These are phyloP conservation scores for Lentinula lateritia DNA, from an alignment of 768 basidiomycete genomes.

Conservation along the genomic window DNA sequence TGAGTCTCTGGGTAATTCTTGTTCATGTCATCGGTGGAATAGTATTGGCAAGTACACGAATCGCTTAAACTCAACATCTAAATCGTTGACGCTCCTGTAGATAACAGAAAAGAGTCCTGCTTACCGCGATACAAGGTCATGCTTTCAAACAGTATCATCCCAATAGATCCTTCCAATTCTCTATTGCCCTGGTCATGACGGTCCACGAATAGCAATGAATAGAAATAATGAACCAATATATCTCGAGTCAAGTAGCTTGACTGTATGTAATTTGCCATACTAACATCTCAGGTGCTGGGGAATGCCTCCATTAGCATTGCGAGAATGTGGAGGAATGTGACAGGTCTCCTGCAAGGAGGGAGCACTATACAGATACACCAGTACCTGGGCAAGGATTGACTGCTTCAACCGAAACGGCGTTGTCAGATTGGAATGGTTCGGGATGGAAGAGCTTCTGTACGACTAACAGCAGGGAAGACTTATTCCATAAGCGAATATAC, in stretches of 20 bases:
- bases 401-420: too few relatives aligned
- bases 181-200: not conserved
- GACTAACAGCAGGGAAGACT: too few relatives aligned
- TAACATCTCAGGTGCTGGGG: too few relatives aligned
- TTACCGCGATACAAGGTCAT: not conserved
- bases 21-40: constrained; percentile 1
- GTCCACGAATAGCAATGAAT: not conserved
- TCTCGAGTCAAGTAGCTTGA: not conserved
- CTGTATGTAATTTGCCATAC: not conserved
- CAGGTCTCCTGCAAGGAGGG: too few relatives aligned
- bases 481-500: too few relatives aligned
- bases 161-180: not conserved
- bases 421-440: too few relatives aligned
- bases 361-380: too few relatives aligned
- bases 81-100: not conserved
- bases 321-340: too few relatives aligned
- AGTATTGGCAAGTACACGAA: not conserved
- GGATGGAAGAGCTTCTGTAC: too few relatives aligned
- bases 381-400: too few relatives aligned
- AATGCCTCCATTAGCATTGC: too few relatives aligned
- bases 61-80: not conserved
- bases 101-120: not conserved
- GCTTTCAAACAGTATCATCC: not conserved
- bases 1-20: not conserved
- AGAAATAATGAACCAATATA: not conserved